Base-by-base conservation (phyloP, 2,329 filamentous ascomycete species). In the Diaporthe sp. region DNA sequence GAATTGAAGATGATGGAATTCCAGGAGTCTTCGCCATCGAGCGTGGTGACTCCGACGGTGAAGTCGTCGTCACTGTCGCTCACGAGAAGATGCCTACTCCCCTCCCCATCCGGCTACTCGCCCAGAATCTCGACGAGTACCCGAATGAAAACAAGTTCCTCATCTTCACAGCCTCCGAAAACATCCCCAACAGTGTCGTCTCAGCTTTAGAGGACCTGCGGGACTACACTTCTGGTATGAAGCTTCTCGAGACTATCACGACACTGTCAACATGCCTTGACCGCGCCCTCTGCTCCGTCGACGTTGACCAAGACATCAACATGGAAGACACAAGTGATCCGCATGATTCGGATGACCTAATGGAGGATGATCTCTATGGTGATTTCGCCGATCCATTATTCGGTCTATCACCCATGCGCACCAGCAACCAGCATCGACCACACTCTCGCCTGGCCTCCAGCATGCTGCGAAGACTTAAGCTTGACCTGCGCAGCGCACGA, bases 1-100 rank as follows among this genome's bases (percentile, higher is more conserved):
- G 79, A 3, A 85, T 91, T 62, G 77, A 84, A 1, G 84, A 88
- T 67, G 37, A 3, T 22, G 55, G 22, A 7, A 73, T 75, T 25
- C 53, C 61, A 44, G 75, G 75, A 8, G 86, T 97, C 65, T 84
- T 84, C 65, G 81, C 87, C 46, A 84, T 98, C 34, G 84, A 85
- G 46, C 85, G 86, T 49, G 93, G 93, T 22, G 91, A 92, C 7
- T 92, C 94, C 44, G 93, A 96, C 82, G 94, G 94, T 70, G 91
- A 94, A 74, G 87, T 97, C 74, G 88, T 88, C 19, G 93, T 96
- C 81, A 86, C 83, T 6, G 94, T 86, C 76, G 77, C 73, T 13
- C 81, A 84, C 72, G 61, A 80, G 3, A 58, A 68, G 10, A 74
- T 85, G 3, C 53, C 76, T 1, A 28, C 70, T 4, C 77, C 81